These are phyloP conservation scores for Anthracocystis panici-leucophaei DNA, from an alignment of 1,284 basidiomycete species.

Conservation along the genomic window DNA sequence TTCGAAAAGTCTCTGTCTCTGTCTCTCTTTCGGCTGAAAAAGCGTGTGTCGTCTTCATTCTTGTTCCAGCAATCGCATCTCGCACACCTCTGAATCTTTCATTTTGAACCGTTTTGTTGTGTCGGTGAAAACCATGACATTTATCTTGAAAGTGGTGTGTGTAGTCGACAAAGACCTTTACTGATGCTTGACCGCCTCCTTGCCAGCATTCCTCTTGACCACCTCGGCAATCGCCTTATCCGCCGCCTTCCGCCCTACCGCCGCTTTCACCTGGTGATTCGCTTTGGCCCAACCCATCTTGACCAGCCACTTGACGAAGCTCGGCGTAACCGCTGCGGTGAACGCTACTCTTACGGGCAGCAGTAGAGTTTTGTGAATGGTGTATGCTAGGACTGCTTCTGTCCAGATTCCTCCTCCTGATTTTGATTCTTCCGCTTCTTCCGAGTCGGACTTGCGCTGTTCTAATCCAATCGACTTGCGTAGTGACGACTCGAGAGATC, in stretches of 20 bases:
- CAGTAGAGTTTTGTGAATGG: conserved; percentile 93
- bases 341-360: conserved; percentile 89
- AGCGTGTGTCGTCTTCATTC: no score
- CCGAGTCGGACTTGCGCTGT: conserved; percentile 32
- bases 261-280: conserved; percentile 42
- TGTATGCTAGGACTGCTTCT: conserved; percentile 91
- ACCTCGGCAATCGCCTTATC: conserved; percentile 37
- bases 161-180: neutral
- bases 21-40: no score
- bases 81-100: no score
- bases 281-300: conserved; percentile 61
- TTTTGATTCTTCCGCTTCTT: conserved; percentile 2
- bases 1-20: no score
- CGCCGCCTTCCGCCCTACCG: conserved; percentile 32
- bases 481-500: conserved; percentile 76
- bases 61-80: no score
- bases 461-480: conserved; percentile 66
- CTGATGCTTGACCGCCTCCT: conserved; percentile 28
- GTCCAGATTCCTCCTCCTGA: conserved; percentile 76
- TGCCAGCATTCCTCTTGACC: conserved; percentile 17
- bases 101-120: no score
- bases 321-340: conserved; percentile 88
- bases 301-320: conserved; percentile 74
- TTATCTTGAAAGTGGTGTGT: conserved; percentile 7
- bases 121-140: no score